Base-by-base conservation (phyloP, 176 grass and related monocot species). In the Oryza glumipatula region DNA sequence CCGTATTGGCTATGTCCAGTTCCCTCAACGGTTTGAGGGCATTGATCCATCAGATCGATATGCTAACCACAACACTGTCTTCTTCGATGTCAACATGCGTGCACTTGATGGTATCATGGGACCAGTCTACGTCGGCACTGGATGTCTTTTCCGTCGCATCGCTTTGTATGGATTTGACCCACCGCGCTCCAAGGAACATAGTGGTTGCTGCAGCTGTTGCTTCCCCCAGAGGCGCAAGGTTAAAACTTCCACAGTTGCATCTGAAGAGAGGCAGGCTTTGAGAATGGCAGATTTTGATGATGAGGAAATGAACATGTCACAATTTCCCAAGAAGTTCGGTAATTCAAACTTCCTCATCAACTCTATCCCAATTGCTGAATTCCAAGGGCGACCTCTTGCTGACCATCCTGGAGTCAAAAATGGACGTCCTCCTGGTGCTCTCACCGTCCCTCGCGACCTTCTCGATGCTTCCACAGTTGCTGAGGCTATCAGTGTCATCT, bases 21-120 rank as follows among this genome's bases (percentile, higher is more conserved):
- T 99, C 63, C 96, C 96, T 0, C 96, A 99, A 73, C 91, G 96
- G 74, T 99, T 99, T 14, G 96, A 99, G 86, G 96, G 96, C 47
- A 99, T 99, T 46, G 96, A 99, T 80, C 96, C 96, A 39, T 99
- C 96, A 15, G 96, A 99, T 67, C 94, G 96, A 8, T 99, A 99
- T 72, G 96, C 96, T 16, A 99, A 99, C 86, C 88, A 99, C 88
- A 99, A 99, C 79, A 99, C 96, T 0, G 94, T 99, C 77, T 99
- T 99, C 86, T 99, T 99, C 49, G 94, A 99, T 66, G 94, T 89
- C 67, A 99, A 99, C 81, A 99, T 99, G 96, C 85, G 96, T 1
- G 96, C 96, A 2, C 76, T 91, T 23, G 96, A 99, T 82, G 96
- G 96, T 49, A 11, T 99, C 28, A 92, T 94, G 88, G 96, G 96